phyloP scores from a whole-genome alignment of 192 early-diverging fungal genomes.

The Backusella westeae region DNA sequence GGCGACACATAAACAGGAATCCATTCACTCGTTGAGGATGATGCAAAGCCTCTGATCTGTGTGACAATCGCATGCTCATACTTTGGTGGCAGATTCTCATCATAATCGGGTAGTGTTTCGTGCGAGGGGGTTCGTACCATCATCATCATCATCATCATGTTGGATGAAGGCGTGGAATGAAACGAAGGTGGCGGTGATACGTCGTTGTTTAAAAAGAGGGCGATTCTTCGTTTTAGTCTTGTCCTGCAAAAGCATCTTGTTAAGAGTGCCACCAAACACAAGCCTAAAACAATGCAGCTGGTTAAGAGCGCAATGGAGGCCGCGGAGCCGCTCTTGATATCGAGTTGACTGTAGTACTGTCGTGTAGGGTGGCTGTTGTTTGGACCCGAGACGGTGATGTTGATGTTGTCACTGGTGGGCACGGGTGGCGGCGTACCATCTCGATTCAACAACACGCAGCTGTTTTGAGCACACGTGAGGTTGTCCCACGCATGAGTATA shows the following conservation, averaged over 20 bases:
- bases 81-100: background rate
- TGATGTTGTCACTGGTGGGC: background rate
- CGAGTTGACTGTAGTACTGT: background rate
- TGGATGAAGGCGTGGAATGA: background rate
- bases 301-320: background rate
- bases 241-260: background rate
- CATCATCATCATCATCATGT: background rate
- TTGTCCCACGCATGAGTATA: background rate
- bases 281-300: background rate
- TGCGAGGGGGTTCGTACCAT: background rate
- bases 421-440: background rate
- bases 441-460: background rate
- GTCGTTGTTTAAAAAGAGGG: background rate
- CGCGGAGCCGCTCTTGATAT: background rate
- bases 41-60: background rate
- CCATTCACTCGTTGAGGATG: background rate
- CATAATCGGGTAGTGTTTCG: background rate
- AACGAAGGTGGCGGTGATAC: background rate
- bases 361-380: background rate
- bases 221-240: background rate
- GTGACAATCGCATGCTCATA: background rate
- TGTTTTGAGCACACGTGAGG: background rate
- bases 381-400: background rate
- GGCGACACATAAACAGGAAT: conserved; percentile 2
- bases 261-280: background rate